phyloP scores from a whole-genome alignment of 371 early-diverging fungal species.

The Blyttiomyces sp. region DNA sequence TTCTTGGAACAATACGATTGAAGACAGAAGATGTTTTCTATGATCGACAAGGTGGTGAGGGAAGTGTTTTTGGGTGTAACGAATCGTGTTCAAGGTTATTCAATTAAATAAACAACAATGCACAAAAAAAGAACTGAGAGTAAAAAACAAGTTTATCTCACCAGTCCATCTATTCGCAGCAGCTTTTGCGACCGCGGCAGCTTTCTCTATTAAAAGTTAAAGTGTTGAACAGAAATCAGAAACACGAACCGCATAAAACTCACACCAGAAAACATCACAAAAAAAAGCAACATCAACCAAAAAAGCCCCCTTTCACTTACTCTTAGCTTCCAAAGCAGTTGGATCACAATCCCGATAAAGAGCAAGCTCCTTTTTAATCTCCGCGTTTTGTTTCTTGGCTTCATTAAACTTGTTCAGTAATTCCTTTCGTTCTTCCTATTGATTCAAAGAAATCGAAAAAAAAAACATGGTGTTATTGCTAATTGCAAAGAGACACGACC shows the following conservation, averaged over 20 bases:
- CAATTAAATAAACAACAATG: not conserved
- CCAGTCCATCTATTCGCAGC: constrained; percentile 89
- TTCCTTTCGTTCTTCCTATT: constrained; percentile 51
- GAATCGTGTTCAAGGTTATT: not conserved
- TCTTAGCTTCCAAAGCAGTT: constrained; percentile 59
- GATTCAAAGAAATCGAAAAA: not conserved
- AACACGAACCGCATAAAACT: too few relatives aligned
- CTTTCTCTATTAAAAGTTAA: constrained; percentile 47
- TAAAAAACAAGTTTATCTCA: too few relatives aligned
- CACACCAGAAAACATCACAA: not conserved
- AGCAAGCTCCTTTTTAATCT: constrained; percentile 51
- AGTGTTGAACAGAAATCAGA: too few relatives aligned
- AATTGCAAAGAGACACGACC: not conserved
- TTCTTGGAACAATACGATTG: constrained; percentile 79
- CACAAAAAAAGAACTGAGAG: too few relatives aligned
- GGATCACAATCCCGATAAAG: constrained; percentile 79
- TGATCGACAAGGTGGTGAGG: not conserved
- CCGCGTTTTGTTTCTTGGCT: constrained; percentile 36
- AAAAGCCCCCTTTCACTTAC: too few relatives aligned
- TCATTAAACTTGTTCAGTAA: constrained; percentile 50
- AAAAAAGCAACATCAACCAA: constrained; percentile 8
- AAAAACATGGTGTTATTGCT: not conserved
- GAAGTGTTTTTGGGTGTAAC: too few relatives aligned
- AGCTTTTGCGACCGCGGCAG: constrained; percentile 58
- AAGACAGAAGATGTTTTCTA: constrained; percentile 86